Conservation (phyloP, 305 asterid genomes). For the Solanum hybrid region DNA sequence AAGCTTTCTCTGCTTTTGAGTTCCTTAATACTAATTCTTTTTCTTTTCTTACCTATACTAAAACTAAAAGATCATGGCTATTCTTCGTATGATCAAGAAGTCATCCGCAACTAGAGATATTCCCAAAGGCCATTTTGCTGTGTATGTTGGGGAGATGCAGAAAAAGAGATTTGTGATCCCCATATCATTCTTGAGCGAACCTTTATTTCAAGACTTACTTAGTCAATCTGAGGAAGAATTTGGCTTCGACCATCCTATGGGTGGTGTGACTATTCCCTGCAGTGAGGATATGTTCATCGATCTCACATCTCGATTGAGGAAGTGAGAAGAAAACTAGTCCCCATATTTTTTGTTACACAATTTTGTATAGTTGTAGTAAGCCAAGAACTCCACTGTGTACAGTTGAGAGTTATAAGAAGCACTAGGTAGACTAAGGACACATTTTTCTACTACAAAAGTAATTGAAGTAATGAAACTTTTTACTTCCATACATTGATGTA, state of each 20-base stretch:
- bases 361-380: neutral
- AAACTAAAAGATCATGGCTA: neutral
- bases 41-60: neutral
- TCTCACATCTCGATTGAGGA: neutral
- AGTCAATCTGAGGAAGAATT: conserved; percentile 8
- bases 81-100: neutral
- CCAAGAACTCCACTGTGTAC: neutral
- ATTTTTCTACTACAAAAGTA: neutral
- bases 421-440: neutral
- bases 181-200: conserved; percentile 11
- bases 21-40: neutral
- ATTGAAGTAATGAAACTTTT: neutral
- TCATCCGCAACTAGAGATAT: neutral
- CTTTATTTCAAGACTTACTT: conserved; percentile 25
- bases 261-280: conserved; percentile 35
- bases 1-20: neutral
- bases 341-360: neutral
- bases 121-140: neutral
- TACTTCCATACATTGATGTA: neutral
- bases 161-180: conserved; percentile 16
- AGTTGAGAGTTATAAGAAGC: neutral
- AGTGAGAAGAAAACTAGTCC: neutral
- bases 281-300: neutral
- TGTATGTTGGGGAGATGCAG: conserved; percentile 7
- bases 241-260: conserved; percentile 4